These are phyloP conservation scores for Ephemerocybe angulata DNA, from an alignment of 768 basidiomycete genomes.

Conservation along the genomic window DNA sequence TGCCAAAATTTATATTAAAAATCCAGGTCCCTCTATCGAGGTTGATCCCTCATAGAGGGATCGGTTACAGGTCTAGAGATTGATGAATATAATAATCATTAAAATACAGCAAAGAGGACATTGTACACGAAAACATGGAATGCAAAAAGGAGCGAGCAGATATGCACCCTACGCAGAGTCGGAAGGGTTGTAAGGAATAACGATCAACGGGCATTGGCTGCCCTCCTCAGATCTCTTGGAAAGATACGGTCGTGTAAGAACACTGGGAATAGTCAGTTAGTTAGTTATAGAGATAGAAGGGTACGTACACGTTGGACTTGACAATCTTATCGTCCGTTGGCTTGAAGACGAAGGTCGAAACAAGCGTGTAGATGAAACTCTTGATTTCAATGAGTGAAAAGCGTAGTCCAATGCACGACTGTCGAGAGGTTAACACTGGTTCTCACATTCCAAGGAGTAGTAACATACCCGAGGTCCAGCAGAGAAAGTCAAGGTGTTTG, in stretches of 20 bases:
- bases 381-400: conserved; percentile 87
- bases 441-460: neutral
- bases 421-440: neutral
- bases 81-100: too few species aligned
- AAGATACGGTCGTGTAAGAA: conserved; percentile 64
- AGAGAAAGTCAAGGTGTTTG: conserved; percentile 72
- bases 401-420: conserved; percentile 82
- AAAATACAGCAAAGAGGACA: too few species aligned
- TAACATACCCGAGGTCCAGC: conserved; percentile 72
- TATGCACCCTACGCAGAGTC: neutral
- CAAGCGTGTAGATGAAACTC: conserved; percentile 63
- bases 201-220: conserved; percentile 58
- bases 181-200: conserved; percentile 32
- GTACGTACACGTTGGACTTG: conserved; percentile 60
- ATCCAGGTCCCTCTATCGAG: too few species aligned
- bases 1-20: too few species aligned
- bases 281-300: neutral
- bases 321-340: conserved; percentile 50
- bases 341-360: conserved; percentile 64
- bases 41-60: too few species aligned
- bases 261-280: conserved; percentile 31
- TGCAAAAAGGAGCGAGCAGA: too few species aligned
- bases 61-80: too few species aligned
- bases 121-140: too few species aligned
- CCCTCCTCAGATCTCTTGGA: conserved; percentile 51